A percentile compares a stretch with the other conserved stretches of the same genome.
Conservation (phyloP, 345 rosid genomes). For the Microcos paniculata region DNA sequence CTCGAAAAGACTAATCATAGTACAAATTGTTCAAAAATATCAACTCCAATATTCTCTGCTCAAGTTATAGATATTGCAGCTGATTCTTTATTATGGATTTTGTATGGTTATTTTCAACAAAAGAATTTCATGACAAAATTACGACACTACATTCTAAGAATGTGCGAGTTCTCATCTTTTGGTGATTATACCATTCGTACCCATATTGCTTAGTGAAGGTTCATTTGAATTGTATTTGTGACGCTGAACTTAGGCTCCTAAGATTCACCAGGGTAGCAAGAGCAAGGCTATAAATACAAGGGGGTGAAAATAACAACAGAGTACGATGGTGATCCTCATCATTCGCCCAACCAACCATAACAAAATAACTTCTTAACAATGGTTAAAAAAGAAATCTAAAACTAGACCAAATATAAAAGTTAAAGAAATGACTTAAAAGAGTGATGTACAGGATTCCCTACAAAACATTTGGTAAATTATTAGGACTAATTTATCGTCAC, state of each 20-base stretch:
- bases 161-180: not conserved
- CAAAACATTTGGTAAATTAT: not conserved
- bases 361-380: not conserved
- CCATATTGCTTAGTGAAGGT: not conserved
- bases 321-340: not conserved
- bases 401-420: not conserved
- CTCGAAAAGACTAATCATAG: not conserved
- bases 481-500: not conserved
- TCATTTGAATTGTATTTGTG: not conserved
- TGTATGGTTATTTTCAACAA: not conserved
- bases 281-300: not conserved
- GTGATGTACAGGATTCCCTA: not conserved
- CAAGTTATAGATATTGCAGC: not conserved
- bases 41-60: not conserved
- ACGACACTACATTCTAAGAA: not conserved
- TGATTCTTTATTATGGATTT: not conserved
- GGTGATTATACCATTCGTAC: not conserved
- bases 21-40: not conserved
- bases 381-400: constrained; percentile 2
- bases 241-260: not conserved
- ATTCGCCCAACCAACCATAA: not conserved
- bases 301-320: not conserved
- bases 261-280: not conserved
- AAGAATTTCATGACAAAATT: not conserved
- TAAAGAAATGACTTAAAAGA: not conserved